Conservation (phyloP, 768 basidiomycete species). For the Suillus fuscotomentosus region DNA sequence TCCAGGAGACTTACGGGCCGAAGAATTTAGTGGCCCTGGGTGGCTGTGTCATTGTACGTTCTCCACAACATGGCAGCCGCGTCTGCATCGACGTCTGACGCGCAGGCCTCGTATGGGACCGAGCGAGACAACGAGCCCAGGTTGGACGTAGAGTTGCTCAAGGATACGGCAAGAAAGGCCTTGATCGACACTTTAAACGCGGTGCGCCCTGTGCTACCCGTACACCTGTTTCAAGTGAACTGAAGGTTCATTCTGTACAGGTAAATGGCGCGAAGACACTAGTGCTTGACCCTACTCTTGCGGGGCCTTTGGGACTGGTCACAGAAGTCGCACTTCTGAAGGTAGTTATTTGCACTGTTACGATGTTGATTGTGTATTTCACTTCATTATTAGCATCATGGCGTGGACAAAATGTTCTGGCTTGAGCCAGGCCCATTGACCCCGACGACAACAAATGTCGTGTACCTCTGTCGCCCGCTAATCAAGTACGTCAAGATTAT, state of each 20-base stretch:
- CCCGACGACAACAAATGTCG: conserved; percentile 82
- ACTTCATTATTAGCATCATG: conserved; percentile 76
- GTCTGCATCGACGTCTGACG: conserved; percentile 32
- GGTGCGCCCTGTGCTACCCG: conserved; percentile 34
- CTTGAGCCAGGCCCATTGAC: conserved; percentile 85
- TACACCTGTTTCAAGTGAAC: neutral
- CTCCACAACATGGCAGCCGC: conserved; percentile 22
- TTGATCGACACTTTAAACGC: conserved; percentile 85
- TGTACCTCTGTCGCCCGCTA: conserved; percentile 89
- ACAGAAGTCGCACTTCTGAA: conserved; percentile 92
- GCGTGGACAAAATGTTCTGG: conserved; percentile 99
- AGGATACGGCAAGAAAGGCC: conserved; percentile 77
- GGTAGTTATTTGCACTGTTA: conserved; percentile 41
- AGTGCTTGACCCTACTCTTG: conserved; percentile 84
- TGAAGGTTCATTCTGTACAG: conserved; percentile 34
- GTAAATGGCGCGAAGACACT: conserved; percentile 95
- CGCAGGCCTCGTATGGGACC: conserved; percentile 31
- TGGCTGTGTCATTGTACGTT: conserved; percentile 28
- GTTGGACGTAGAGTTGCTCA: conserved; percentile 64
- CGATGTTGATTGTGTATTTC: conserved; percentile 3
- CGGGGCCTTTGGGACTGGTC: conserved; percentile 92
- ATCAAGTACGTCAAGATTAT: conserved; percentile 87
- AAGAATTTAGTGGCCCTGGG: conserved; percentile 2
- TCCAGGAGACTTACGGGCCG: neutral
- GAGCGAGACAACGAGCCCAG: conserved; percentile 36